Conservation (phyloP, 2,329 filamentous ascomycete species). For the Claviceps paspali region DNA sequence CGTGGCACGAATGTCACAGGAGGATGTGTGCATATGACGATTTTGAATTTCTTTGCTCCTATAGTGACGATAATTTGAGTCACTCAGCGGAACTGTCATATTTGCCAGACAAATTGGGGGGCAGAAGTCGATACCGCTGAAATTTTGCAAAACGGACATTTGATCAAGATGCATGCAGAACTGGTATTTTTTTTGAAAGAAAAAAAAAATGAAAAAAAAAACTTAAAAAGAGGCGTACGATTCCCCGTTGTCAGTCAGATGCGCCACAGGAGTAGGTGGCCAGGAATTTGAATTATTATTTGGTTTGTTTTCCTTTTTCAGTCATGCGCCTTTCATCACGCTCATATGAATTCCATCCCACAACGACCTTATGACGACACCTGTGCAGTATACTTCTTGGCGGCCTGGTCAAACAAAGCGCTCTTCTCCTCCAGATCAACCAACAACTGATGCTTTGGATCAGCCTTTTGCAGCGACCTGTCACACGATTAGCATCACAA, state of each 20-base stretch:
- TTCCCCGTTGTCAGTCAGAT: neutral
- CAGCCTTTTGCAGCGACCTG: slow-evolving; percentile 40
- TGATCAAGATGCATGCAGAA: no score
- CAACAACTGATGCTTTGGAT: slow-evolving; percentile 56
- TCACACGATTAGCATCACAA: slow-evolving; percentile 12
- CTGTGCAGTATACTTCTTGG: slow-evolving; percentile 75
- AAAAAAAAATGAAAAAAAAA: neutral
- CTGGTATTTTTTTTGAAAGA: no score
- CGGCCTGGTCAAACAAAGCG: slow-evolving; percentile 72
- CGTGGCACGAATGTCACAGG: no score
- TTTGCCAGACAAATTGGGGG: no score
- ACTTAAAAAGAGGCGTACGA: no score
- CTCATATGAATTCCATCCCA: slow-evolving; percentile 10
- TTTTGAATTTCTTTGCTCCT: no score
- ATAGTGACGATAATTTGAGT: no score
- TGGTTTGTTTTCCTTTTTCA: slow-evolving; percentile 1
- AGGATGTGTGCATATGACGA: no score
- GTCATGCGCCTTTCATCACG: slow-evolving; percentile 17
- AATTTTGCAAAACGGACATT: no score
- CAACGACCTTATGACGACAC: slow-evolving; percentile 35
- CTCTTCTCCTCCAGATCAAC: slow-evolving; percentile 71
- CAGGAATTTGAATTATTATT: neutral
- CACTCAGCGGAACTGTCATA: no score
- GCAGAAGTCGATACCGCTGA: no score
- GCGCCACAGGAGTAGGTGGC: no score